Base-by-base conservation (phyloP, 2,329 filamentous ascomycete species). In the Eutypa lata region DNA sequence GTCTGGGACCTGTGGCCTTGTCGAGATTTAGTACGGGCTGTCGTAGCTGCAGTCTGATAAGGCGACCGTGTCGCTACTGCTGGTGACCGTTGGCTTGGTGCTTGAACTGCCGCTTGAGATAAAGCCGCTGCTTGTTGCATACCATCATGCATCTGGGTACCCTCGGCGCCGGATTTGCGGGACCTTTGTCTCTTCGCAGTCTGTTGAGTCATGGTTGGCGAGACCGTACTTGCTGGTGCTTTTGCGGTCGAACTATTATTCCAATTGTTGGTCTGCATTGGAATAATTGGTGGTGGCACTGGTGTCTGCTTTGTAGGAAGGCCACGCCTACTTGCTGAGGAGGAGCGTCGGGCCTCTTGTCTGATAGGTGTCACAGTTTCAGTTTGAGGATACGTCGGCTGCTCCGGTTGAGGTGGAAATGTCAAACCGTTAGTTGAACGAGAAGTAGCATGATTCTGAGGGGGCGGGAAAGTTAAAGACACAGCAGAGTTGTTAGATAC, bases 1-100 rank as follows among this genome's bases (percentile, higher is more conserved):
- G 59, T 65, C 47, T 62, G 65, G 24, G 65, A 67, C 33, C 57
- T 60, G 14, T 62, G 62, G 16, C 56, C 54, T 51, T 68, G 66
- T 26, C 57, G 59, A 51, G 65, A 58, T 10, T 58, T 58, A 33
- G 60, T 28, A 16, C 60, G 60, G n/a, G 63, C 43, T 7, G 22
- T 33, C 7, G 50, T 35, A 19, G 48, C 56, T 35, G 60, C 31
- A 35, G 49, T 57, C 44, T 66, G 65, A 38, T 63, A 66, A 2
- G 63, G 65, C 7, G 66, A 68, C 7, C 57, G 58, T 7, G 21
- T 26, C 22, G 42, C 21, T 21, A 53, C 63, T 50, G 62, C 57
- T 19, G 58, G 53, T 42, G 64, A 70, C 57, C 57, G 67, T 57
- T 62, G 72, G 48, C 58, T 61, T 13, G 57, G 54, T 4, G 54